Conservation (phyloP, 306 rosid species). For the Castanea sativa region DNA sequence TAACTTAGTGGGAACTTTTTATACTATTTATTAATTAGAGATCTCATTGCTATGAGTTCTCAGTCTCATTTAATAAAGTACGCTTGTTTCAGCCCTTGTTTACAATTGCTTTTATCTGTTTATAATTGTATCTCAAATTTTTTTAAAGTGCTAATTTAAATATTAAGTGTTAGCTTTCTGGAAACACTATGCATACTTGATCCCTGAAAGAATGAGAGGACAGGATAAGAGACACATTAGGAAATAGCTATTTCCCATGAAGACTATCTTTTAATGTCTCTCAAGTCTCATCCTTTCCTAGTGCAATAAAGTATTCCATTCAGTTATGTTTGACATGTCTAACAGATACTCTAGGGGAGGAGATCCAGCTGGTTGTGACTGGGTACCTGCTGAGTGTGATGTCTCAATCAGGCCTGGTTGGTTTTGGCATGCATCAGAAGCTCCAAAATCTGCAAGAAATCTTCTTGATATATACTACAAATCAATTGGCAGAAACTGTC, state of each 20-base stretch:
- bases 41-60: not conserved
- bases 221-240: not conserved
- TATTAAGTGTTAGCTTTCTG: not conserved
- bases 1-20: not conserved
- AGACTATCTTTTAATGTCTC: not conserved
- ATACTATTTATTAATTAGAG: not conserved
- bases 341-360: conserved; percentile 64
- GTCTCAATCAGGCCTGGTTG: conserved; percentile 86
- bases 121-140: not conserved
- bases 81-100: not conserved
- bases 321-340: conserved; percentile 19
- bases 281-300: too few species aligned
- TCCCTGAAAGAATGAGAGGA: not conserved
- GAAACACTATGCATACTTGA: not conserved
- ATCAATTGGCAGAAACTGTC: conserved; percentile 79
- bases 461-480: conserved; percentile 86
- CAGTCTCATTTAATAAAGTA: not conserved
- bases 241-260: not conserved
- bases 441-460: conserved; percentile 69
- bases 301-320: not conserved
- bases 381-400: conserved; percentile 89
- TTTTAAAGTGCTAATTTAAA: not conserved
- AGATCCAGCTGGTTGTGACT: conserved; percentile 72
- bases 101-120: not conserved
- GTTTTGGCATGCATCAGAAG: conserved; percentile 90